A percentile compares a stretch with the other conserved stretches of the same genome.
phyloP scores from a whole-genome alignment of 768 basidiomycete species.

The Cystobasidium onofrii region DNA sequence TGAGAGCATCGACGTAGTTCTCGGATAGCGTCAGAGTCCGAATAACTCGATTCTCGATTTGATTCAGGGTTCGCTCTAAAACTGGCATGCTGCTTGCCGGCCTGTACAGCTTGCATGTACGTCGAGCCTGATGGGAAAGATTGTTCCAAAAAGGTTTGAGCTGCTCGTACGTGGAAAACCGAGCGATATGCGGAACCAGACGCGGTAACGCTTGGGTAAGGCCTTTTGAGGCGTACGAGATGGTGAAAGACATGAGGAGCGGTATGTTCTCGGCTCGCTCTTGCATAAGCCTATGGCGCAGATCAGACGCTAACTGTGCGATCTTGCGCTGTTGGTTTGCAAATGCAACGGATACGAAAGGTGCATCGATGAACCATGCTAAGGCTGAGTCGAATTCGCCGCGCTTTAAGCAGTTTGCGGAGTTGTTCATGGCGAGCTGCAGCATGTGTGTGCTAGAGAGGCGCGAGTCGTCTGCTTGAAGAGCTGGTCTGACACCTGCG shows the following conservation, averaged over 20 bases:
- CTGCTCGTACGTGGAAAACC: conserved; percentile 17
- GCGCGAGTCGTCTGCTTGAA: background rate
- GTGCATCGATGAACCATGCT: conserved; percentile 7
- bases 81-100: background rate
- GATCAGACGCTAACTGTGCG: background rate
- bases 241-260: background rate
- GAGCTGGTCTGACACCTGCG: background rate
- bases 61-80: background rate
- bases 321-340: background rate
- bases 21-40: background rate
- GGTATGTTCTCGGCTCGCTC: background rate
- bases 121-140: background rate
- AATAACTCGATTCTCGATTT: background rate
- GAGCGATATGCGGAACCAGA: background rate
- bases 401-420: conserved; percentile 4
- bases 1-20: conserved; percentile 1
- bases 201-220: background rate
- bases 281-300: background rate
- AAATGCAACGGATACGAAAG: background rate
- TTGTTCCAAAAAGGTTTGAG: conserved; percentile 1
- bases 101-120: background rate
- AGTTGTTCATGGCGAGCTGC: background rate
- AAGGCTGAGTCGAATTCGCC: conserved; percentile 2
- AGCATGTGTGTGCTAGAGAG: background rate
- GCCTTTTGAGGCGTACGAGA: conserved; percentile 7